Percentiles rank a stretch among this genome's conserved stretches.
These are phyloP conservation scores for Talaromyces sp. DNA, from an alignment of 2,329 filamentous ascomycete species.

Conservation along the genomic window DNA sequence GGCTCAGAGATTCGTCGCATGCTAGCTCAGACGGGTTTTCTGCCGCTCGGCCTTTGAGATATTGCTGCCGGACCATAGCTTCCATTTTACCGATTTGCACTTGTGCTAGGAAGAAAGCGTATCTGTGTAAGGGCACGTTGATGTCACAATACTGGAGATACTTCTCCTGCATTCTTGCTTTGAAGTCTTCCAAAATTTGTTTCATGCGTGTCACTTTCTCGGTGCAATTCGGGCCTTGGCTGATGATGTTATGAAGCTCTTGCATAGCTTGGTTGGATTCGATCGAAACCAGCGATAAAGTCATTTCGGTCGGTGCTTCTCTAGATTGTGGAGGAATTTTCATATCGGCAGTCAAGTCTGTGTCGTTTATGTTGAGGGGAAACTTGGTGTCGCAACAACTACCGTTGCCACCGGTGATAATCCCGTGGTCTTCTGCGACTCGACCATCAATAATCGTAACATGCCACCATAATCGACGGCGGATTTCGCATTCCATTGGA, in stretches of 20 bases:
- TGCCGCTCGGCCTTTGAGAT: background rate
- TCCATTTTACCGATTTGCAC: background rate
- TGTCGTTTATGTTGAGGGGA: conserved; percentile 9
- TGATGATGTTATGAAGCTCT: background rate
- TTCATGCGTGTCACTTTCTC: background rate
- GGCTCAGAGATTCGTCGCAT: background rate
- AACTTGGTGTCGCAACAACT: conserved; percentile 43
- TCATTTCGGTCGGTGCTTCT: background rate
- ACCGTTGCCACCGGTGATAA: conserved; percentile 48
- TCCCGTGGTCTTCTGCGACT: conserved; percentile 59
- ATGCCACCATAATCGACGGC: conserved; percentile 61
- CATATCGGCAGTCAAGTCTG: conserved; percentile 1
- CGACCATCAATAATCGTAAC: conserved; percentile 43
- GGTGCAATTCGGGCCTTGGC: background rate
- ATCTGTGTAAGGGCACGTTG: background rate
- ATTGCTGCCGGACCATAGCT: conserved; percentile 2
- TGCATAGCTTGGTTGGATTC: background rate
- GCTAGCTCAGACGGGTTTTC: background rate
- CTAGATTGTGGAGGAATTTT: conserved; percentile 15
- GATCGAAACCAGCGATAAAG: background rate
- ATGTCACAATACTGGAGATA: background rate
- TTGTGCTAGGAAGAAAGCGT: background rate
- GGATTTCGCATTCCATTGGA: conserved; percentile 61
- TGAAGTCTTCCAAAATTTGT: background rate
- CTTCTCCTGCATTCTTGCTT: background rate